These are phyloP conservation scores for Hymenoscyphus occultus DNA, from an alignment of 2,329 filamentous ascomycete species.

Conservation along the genomic window DNA sequence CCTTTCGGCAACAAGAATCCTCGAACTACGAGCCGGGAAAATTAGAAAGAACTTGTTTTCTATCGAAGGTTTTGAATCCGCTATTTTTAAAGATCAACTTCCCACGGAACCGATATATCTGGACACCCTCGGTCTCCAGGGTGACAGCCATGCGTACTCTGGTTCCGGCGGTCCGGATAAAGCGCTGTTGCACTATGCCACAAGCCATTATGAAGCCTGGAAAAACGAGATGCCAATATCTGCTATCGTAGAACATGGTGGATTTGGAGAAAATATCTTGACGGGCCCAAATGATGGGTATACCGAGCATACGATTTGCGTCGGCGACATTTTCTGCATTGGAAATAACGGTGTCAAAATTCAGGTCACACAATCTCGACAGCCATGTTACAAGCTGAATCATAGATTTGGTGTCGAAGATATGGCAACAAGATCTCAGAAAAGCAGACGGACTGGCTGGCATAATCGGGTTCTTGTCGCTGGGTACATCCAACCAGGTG, in stretches of 20 bases:
- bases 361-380: constrained; percentile 57
- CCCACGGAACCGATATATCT: constrained; percentile 11
- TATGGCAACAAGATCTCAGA: constrained; percentile 57
- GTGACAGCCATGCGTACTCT: constrained; percentile 16
- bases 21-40: not conserved
- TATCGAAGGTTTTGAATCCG: not conserved
- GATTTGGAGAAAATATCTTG: constrained; percentile 63
- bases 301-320: constrained; percentile 61
- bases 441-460: constrained; percentile 60
- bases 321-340: constrained; percentile 57
- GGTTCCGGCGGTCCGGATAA: constrained; percentile 53
- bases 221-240: constrained; percentile 49
- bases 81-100: constrained; percentile 6
- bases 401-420: constrained; percentile 62
- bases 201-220: constrained; percentile 56
- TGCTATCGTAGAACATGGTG: constrained; percentile 52
- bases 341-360: constrained; percentile 39
- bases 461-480: constrained; percentile 59
- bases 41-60: constrained; percentile 5
- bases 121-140: constrained; percentile 7
- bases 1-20: not conserved
- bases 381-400: constrained; percentile 67
- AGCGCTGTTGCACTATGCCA: constrained; percentile 47
- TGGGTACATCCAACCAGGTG: constrained; percentile 54
- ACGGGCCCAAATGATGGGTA: constrained; percentile 42